These are phyloP conservation scores for Gymnopilus dilepis DNA, from an alignment of 768 basidiomycete species.

Conservation along the genomic window DNA sequence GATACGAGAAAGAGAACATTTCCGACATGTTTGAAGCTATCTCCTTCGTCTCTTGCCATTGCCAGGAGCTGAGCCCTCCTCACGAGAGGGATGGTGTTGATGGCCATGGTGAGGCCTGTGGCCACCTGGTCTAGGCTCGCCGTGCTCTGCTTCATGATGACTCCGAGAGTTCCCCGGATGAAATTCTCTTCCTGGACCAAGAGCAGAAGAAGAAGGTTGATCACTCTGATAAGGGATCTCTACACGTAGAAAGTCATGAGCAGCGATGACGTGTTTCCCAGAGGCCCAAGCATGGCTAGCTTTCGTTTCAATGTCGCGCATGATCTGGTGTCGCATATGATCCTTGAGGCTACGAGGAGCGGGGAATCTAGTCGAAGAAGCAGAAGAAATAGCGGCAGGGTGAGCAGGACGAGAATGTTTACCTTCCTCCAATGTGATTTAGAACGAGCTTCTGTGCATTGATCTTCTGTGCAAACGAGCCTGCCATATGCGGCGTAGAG, in stretches of 20 bases:
- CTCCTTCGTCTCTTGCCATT: conserved; percentile 12
- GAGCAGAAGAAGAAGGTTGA: neutral
- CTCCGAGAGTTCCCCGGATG: neutral
- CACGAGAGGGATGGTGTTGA: neutral
- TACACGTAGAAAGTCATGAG: conserved; percentile 62
- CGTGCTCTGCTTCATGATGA: neutral
- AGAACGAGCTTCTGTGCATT: conserved; percentile 67
- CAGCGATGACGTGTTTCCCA: conserved; percentile 50
- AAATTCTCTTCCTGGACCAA: neutral
- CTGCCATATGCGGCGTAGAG: conserved; percentile 81
- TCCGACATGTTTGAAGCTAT: neutral
- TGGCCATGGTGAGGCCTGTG: neutral
- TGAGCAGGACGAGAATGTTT: conserved; percentile 20
- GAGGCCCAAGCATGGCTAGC: conserved; percentile 64
- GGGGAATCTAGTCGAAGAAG: conserved; percentile 52
- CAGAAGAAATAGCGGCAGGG: conserved; percentile 3
- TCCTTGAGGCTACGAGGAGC: conserved; percentile 47
- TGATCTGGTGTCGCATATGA: conserved; percentile 46
- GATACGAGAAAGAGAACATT: too few species aligned
- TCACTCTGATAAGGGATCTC: conserved; percentile 36
- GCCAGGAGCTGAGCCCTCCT: conserved; percentile 1
- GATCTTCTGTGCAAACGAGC: conserved; percentile 67
- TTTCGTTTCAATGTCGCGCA: conserved; percentile 65
- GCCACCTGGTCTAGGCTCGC: neutral
- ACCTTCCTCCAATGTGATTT: conserved; percentile 82